phyloP scores from a whole-genome alignment of 2,329 filamentous ascomycete species.

The Claviceps digitariae region DNA sequence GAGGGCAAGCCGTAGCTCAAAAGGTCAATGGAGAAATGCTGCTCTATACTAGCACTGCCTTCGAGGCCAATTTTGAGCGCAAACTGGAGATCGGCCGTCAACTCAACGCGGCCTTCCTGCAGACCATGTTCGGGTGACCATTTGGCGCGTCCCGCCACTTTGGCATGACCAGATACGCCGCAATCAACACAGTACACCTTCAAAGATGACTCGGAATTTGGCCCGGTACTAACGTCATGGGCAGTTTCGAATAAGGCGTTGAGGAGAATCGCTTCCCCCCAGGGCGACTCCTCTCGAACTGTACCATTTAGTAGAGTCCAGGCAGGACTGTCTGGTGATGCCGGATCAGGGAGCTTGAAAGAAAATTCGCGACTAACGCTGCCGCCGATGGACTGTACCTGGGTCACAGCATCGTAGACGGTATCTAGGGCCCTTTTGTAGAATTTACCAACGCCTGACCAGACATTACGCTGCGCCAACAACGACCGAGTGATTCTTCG shows the following conservation, averaged over 20 bases:
- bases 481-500: constrained; percentile 1
- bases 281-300: background rate
- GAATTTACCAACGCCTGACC: background rate
- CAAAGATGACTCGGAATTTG: too few species aligned
- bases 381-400: constrained; percentile 5
- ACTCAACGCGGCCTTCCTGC: constrained; percentile 10
- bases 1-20: constrained; percentile 13
- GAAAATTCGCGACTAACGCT: constrained; percentile 8
- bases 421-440: background rate
- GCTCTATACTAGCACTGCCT: constrained; percentile 11
- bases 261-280: constrained; percentile 4
- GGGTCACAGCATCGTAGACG: background rate
- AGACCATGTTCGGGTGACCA: constrained; percentile 9
- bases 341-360: constrained; percentile 11
- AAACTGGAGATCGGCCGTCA: background rate
- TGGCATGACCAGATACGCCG: constrained; percentile 1
- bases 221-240: too few species aligned
- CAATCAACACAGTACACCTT: constrained; percentile 5
- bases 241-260: too few species aligned
- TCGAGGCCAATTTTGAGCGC: constrained; percentile 16
- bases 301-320: background rate
- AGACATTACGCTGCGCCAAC: constrained; percentile 4
- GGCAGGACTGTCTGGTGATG: background rate
- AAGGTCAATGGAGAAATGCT: constrained; percentile 11
- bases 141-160: constrained; percentile 2